A percentile compares a stretch with the other conserved stretches of the same genome.
These are phyloP conservation scores for Hygrophoropsis aurantiaca DNA, from an alignment of 768 basidiomycete species.

Conservation along the genomic window DNA sequence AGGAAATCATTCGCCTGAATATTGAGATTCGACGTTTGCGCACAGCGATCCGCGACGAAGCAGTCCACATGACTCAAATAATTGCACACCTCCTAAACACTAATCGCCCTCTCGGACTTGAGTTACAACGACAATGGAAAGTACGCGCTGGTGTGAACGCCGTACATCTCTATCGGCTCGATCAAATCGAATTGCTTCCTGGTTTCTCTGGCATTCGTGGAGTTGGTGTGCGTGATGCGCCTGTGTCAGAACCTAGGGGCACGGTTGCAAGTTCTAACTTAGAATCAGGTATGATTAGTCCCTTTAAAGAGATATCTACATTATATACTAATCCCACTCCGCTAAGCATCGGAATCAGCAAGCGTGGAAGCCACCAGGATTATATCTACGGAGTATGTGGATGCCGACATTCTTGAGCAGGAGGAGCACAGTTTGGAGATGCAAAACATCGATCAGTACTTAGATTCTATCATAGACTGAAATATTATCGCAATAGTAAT, in stretches of 20 bases:
- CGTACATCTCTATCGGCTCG: constrained; percentile 4
- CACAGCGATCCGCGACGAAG: constrained; percentile 17
- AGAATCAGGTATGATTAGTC: too few species aligned
- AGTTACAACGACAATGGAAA: constrained; percentile 1
- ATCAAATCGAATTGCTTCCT: constrained; percentile 1
- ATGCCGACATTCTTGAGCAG: not conserved
- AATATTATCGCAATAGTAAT: too few species aligned
- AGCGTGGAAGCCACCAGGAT: too few species aligned
- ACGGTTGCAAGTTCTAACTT: too few species aligned
- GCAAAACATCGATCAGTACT: not conserved
- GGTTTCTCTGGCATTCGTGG: not conserved
- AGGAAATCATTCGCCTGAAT: constrained; percentile 25
- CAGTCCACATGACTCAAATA: constrained; percentile 8
- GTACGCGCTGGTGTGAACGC: not conserved
- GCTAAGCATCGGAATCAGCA: not conserved
- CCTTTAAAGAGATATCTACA: too few species aligned
- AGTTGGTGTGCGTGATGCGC: not conserved
- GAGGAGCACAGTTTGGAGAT: not conserved
- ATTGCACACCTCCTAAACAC: not conserved
- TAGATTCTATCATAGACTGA: too few species aligned
- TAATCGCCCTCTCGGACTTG: not conserved
- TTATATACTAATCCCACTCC: too few species aligned
- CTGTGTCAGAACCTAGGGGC: not conserved
- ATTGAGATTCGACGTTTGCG: constrained; percentile 22
- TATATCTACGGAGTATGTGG: not conserved